These are phyloP conservation scores for Coelastrella sp. DNA, from an alignment of 139 green algal genomes.

Conservation along the genomic window DNA sequence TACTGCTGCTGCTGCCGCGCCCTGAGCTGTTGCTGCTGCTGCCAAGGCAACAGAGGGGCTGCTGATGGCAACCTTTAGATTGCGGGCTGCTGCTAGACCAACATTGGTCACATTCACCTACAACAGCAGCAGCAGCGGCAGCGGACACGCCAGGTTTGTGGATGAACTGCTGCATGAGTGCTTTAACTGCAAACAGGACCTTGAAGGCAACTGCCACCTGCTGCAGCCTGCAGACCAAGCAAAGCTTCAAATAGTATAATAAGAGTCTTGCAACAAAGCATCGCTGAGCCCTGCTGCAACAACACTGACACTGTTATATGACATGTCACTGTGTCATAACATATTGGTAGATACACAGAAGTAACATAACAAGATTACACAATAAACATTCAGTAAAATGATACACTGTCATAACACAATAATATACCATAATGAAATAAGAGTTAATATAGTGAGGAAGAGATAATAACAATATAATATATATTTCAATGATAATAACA, in stretches of 20 bases:
- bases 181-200: not conserved
- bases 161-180: too few species aligned
- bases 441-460: too few species aligned
- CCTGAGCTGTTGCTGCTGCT: conserved; percentile 28
- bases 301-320: too few species aligned
- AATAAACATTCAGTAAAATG: not conserved
- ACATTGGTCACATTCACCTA: conserved; percentile 56
- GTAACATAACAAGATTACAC: not conserved
- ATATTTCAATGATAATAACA: too few species aligned
- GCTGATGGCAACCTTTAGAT: conserved; percentile 58
- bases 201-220: not conserved
- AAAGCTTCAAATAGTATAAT: too few species aligned
- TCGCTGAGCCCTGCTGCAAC: too few species aligned
- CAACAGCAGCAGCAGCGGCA: conserved; percentile 14
- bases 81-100: conserved; percentile 51
- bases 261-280: too few species aligned
- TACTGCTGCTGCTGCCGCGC: not conserved
- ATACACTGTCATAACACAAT: not conserved
- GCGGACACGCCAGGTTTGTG: not conserved
- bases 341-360: not conserved
- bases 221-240: too few species aligned
- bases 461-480: too few species aligned
- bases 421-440: too few species aligned
- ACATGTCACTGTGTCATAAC: too few species aligned
- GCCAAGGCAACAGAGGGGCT: conserved; percentile 48